Conservation (phyloP, 108 stramenopile genomes). For the Nitzschia sp. region DNA sequence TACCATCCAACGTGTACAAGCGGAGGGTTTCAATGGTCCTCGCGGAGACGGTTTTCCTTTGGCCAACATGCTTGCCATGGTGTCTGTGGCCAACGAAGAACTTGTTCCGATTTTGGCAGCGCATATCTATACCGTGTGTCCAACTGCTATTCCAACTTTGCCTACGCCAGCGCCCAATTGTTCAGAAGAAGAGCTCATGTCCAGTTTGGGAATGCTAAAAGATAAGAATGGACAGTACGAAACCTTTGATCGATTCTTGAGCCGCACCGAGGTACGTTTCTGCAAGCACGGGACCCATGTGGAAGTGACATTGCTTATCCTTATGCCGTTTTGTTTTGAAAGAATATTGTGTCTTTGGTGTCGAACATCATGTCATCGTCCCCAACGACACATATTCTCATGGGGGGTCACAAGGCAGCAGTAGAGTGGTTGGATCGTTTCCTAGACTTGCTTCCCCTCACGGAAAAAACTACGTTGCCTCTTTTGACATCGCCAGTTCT, state of each 20-base stretch:
- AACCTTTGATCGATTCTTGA: slow-evolving; percentile 76
- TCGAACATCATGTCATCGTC: slow-evolving; percentile 71
- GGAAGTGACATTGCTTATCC: background rate
- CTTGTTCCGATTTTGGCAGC: slow-evolving; percentile 62
- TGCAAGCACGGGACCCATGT: background rate
- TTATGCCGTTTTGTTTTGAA: slow-evolving; percentile 56
- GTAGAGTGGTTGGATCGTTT: slow-evolving; percentile 76
- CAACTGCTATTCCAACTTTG: slow-evolving; percentile 71
- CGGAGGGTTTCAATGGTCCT: slow-evolving; percentile 82
- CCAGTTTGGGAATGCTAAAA: slow-evolving; percentile 77
- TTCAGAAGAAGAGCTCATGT: slow-evolving; percentile 70
- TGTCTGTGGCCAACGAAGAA: slow-evolving; percentile 61
- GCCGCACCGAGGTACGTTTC: slow-evolving; percentile 61
- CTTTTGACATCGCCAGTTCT: slow-evolving; percentile 81
- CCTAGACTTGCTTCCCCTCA: slow-evolving; percentile 56
- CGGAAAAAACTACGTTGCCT: slow-evolving; percentile 63
- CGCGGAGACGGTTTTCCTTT: slow-evolving; percentile 86
- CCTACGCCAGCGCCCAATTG: slow-evolving; percentile 40
- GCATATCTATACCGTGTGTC: slow-evolving; percentile 84
- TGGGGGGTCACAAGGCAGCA: slow-evolving; percentile 76
- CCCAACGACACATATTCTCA: slow-evolving; percentile 57
- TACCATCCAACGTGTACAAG: slow-evolving; percentile 77
- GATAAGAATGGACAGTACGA: slow-evolving; percentile 76
- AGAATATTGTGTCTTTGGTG: slow-evolving; percentile 76
- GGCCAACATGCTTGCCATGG: slow-evolving; percentile 62